These are phyloP conservation scores for Solanum arcanum DNA, from an alignment of 257 asterid genomes.

Conservation along the genomic window DNA sequence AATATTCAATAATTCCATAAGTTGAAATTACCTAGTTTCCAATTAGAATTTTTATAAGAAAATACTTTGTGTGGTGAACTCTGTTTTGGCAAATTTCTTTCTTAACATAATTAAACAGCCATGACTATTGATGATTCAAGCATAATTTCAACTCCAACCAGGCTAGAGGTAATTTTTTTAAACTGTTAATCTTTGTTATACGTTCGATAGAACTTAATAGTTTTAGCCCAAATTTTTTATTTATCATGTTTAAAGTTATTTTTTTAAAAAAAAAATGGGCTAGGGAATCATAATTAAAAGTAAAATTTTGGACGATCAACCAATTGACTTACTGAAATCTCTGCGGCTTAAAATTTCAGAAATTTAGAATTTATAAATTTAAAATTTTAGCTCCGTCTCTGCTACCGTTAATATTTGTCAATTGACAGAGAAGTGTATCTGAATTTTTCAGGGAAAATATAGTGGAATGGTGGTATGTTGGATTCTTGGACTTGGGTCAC, in stretches of 20 bases:
- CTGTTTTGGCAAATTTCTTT: neutral
- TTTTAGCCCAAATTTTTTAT: neutral
- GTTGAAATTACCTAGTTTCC: no score
- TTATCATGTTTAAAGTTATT: no score
- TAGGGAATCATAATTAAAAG: neutral
- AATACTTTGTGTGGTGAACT: neutral
- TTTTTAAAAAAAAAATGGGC: no score
- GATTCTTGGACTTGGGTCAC: conserved; percentile 82
- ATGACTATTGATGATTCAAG: conserved; percentile 13
- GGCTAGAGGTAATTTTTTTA: conserved; percentile 51
- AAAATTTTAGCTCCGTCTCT: neutral
- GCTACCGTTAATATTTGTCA: no score
- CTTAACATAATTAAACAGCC: neutral
- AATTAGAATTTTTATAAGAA: neutral
- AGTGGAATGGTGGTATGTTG: conserved; percentile 54
- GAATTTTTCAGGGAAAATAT: conserved; percentile 41
- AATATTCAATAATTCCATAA: no score
- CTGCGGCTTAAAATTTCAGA: neutral
- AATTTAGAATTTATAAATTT: neutral
- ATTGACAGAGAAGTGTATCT: neutral
- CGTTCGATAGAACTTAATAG: neutral
- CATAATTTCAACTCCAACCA: conserved; percentile 26
- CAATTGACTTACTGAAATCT: no score
- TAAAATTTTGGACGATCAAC: no score
- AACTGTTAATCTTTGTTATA: neutral